Conservation (phyloP, 371 early-diverging fungal genomes). For the Parasitella parasitica region DNA sequence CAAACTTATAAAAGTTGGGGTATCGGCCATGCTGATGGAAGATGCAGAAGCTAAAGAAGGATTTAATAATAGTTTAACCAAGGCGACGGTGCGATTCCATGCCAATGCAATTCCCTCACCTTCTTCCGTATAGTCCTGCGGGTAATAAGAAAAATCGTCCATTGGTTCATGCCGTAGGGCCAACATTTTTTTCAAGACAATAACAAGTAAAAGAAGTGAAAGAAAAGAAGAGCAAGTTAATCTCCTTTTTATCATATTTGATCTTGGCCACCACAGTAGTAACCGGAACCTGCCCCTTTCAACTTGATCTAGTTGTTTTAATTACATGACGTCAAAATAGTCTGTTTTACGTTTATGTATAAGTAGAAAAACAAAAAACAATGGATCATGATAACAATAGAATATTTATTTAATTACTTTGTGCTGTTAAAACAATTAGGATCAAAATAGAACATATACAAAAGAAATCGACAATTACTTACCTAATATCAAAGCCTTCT, state of each 20-base stretch:
- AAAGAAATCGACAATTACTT: background rate
- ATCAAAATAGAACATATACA: background rate
- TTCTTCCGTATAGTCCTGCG: background rate
- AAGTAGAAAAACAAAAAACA: background rate
- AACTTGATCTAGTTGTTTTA: background rate
- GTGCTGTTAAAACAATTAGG: background rate
- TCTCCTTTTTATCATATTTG: background rate
- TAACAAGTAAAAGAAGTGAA: background rate
- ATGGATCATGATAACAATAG: background rate
- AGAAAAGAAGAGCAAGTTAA: background rate
- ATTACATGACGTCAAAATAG: background rate
- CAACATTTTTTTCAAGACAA: slow-evolving; percentile 2
- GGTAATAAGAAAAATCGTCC: slow-evolving; percentile 9
- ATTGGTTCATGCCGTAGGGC: slow-evolving; percentile 9
- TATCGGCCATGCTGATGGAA: background rate
- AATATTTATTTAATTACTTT: background rate
- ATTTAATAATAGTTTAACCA: background rate
- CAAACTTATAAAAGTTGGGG: background rate
- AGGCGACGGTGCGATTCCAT: background rate
- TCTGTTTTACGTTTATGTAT: background rate
- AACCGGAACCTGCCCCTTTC: background rate
- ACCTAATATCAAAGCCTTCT: slow-evolving; percentile 69
- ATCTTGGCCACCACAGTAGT: background rate
- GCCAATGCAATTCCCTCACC: background rate
- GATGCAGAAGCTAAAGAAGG: background rate